Evolutionary conservation across 2,329 filamentous ascomycete species (phyloP).

Genomic region (Fusarium denticulatum): DNA sequence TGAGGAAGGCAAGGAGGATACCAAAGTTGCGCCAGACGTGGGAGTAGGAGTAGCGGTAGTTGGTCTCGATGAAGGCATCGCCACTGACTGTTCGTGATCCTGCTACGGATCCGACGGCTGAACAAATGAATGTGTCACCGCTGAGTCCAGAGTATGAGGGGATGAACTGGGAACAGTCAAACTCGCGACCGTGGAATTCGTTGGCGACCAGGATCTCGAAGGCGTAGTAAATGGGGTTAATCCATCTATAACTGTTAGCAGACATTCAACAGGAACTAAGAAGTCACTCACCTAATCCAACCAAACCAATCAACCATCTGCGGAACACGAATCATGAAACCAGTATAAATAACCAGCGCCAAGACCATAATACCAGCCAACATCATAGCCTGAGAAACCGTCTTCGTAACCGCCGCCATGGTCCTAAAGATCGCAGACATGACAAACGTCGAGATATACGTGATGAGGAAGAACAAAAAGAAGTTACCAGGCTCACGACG

Average conservation of each 20-base stretch:
- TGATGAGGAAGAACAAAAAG: constrained; percentile 80
- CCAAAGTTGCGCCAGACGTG: constrained; percentile 76
- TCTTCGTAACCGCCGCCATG: constrained; percentile 75
- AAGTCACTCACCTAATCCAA: constrained; percentile 59
- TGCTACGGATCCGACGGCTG: constrained; percentile 62
- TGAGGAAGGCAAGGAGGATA: constrained; percentile 71
- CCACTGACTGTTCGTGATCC: constrained; percentile 67
- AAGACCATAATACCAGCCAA: constrained; percentile 65
- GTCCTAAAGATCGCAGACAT: constrained; percentile 83
- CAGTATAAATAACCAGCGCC: constrained; percentile 54
- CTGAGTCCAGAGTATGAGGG: constrained; percentile 57
- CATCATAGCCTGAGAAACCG: constrained; percentile 67
- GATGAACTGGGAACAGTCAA: constrained; percentile 63
- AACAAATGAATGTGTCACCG: constrained; percentile 62
- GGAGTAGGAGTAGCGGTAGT: constrained; percentile 65
- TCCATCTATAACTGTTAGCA: constrained; percentile 66
- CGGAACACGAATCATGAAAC: constrained; percentile 41
- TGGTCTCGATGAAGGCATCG: constrained; percentile 66
- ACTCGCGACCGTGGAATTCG: constrained; percentile 71
- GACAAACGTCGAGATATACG: constrained; percentile 72
- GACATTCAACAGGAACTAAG: rapidly evolving
- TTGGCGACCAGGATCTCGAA: constrained; percentile 80
- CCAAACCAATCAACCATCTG: constrained; percentile 74
- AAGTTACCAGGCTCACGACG: constrained; percentile 71
- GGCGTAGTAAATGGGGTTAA: constrained; percentile 78